phyloP scores from a whole-genome alignment of 495 filamentous ascomycete species.

The Trichoderma parareesei region DNA sequence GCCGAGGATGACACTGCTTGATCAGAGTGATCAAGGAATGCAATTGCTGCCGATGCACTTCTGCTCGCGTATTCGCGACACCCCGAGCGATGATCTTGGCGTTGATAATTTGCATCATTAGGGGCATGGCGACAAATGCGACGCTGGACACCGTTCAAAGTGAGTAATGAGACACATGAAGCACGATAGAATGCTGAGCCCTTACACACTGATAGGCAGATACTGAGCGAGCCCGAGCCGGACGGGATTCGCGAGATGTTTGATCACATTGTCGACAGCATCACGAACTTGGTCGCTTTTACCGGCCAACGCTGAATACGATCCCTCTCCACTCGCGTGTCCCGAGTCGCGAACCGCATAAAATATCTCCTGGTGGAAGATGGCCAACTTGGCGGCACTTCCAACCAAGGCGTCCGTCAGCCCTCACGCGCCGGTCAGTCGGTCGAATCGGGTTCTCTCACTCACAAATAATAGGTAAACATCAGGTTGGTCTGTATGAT shows the following conservation, averaged over 20 bases:
- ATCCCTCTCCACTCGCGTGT: neutral
- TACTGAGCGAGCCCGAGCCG: neutral
- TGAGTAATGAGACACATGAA: neutral
- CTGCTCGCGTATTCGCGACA: neutral
- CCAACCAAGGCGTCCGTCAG: neutral
- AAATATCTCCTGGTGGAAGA: slow-evolving; percentile 1
- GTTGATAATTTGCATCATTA: neutral
- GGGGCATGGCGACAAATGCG: slow-evolving; percentile 5
- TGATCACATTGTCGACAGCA: neutral
- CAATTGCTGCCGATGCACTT: neutral
- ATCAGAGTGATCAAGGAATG: neutral
- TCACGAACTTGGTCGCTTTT: slow-evolving; percentile 7
- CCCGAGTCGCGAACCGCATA: slow-evolving; percentile 4
- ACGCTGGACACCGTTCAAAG: neutral
- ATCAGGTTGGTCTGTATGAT: slow-evolving; percentile 36
- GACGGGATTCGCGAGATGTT: neutral
- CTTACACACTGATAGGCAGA: slow-evolving; percentile 3
- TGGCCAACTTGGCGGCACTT: neutral
- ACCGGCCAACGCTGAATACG: neutral
- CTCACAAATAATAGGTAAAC: slow-evolving; percentile 45
- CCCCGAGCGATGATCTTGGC: neutral
- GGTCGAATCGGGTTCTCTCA: neutral
- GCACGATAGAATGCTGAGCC: neutral
- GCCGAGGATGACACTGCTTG: slow-evolving; percentile 2
- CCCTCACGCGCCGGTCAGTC: neutral